Base-by-base conservation (phyloP, 768 basidiomycete species). In the Phylloporus scabripes region DNA sequence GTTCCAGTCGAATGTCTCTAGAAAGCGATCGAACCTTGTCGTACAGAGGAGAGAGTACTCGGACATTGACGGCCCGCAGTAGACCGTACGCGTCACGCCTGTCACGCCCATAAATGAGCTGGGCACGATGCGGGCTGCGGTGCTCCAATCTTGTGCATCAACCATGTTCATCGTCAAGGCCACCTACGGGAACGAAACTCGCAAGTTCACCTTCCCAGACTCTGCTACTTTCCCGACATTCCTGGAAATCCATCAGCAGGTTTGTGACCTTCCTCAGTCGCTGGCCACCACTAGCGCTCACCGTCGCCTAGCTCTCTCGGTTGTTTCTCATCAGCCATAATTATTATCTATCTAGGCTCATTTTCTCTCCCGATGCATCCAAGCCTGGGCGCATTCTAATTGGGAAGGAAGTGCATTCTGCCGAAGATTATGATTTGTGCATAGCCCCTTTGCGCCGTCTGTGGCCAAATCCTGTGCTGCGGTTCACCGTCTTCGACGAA, bases 131-230 rank as follows among this genome's bases (percentile, higher is more conserved):
- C 51, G 44, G 45, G 59, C 36, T 18, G 36, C 60, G 55, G 62
- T 57, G 57, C 41, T 17, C 11, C 42, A 18, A 50, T 32, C 60
- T 63, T 52, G 53, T 21, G 24, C 64, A 47, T 40, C 55, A 56
- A 66, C 72, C 69, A 82, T 83, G 79, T 87, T 88, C 72, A 79
- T 80, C 49, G 77, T 89, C 61, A 90, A 90, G 68, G 85, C 81
- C n/a, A 85, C 84, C 18, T 88, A 87, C 64, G 71, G 76, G 47
- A 67, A 66, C 48, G 84, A 89, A 64, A 86, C 80, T 49, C 79
- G 87, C 58, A 86, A 78, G 57, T 74, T 86, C 56, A 69, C 77
- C 3, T 85, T 87, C 54, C 53, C 71, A 15, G 71, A 74, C 6
- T 65, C 64, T n/a, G 60, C 67, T 34, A 57, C 69, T 15, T 87